Evolutionary conservation across 352 stramenopile genomes (phyloP), one percentile per base, ranked within the genome.

Genomic region (Aphanomyces astaci): DNA sequence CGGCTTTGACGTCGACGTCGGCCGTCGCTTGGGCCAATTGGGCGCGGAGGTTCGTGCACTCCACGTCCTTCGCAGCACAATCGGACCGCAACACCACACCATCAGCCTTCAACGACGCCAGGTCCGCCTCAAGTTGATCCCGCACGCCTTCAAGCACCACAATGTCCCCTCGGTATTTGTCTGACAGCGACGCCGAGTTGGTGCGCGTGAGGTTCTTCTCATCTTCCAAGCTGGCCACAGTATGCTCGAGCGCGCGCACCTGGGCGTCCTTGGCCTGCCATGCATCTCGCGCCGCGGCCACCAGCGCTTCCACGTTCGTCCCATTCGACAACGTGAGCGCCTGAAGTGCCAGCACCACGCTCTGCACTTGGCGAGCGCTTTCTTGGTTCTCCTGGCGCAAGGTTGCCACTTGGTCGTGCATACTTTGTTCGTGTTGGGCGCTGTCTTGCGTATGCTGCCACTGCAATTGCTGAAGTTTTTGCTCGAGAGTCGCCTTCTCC

Each of bases 181-280:
- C 51, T 13, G 51, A 22, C 51, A 59, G 1, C 30, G 51, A 59
- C 51, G 51, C 24, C 17, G 51, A 59, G 51, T 9, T 59, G 11
- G 51, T 59, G 0, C 51, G 51, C 30, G 24, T 15, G 4, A 33
- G 22, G 30, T 30, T 4, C 51, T 59, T 59, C 13, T 59, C 51
- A 4, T 32, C 46, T 63, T 86, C 73, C 36, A 89, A 45, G 25
- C 30, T 77, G 11, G 51, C 73, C 30, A 88, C 53, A 1, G 51
- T 10, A 4, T 39, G 51, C 51, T 39, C 19, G 22, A 59, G n/a
- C 30, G 25, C n/a, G 7, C 22, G 22, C 5, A 59, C 13, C 15
- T 36, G 51, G 30, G 51, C 51, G 7, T 10, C 24, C 5, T n/a
- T 25, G 9, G 13, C 30, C 51, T 59, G 51, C 13, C 36, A 43